Evolutionary conservation across 805 yeast species (phyloP).

Genomic region (Metschnikowia bowlesiae): DNA sequence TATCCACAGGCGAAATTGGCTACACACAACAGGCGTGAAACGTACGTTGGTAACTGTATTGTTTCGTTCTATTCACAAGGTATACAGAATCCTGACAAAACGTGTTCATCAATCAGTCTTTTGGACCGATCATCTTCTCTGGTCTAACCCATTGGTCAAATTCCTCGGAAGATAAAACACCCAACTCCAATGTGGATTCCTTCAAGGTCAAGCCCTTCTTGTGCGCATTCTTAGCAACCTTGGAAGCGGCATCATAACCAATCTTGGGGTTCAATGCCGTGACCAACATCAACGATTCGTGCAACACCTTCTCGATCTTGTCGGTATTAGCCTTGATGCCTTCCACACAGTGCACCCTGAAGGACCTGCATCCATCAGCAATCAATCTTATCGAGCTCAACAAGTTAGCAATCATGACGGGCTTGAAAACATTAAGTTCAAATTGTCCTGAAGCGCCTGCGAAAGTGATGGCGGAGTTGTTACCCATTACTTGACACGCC

Average conservation of each 20-base stretch:
- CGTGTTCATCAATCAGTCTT: slow-evolving; percentile 29
- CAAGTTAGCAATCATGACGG: slow-evolving; percentile 88
- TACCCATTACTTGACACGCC: slow-evolving; percentile 96
- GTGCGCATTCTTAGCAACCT: slow-evolving; percentile 98
- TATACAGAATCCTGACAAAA: not conserved
- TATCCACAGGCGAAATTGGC: not conserved
- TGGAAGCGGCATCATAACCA: slow-evolving; percentile 96
- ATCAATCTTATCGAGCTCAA: slow-evolving; percentile 81
- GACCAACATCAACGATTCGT: slow-evolving; percentile 96
- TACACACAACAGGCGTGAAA: not conserved
- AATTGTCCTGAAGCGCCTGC: slow-evolving; percentile 99
- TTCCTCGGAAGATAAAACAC: slow-evolving; percentile 76
- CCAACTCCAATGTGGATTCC: slow-evolving; percentile 89
- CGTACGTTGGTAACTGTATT: not conserved
- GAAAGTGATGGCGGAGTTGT: slow-evolving; percentile 89
- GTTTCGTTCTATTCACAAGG: not conserved
- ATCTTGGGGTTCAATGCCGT: slow-evolving; percentile 98
- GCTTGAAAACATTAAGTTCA: slow-evolving; percentile 97
- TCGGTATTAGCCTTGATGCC: slow-evolving; percentile 88
- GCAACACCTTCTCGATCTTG: slow-evolving; percentile 80
- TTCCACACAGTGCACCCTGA: slow-evolving; percentile 91
- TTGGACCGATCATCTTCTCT: slow-evolving; percentile 97
- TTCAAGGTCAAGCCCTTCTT: slow-evolving; percentile 94
- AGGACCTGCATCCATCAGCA: slow-evolving; percentile 85
- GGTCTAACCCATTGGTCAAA: slow-evolving; percentile 97